Conservation (phyloP, 2,329 filamentous ascomycete species). For the Nemania diffusa region DNA sequence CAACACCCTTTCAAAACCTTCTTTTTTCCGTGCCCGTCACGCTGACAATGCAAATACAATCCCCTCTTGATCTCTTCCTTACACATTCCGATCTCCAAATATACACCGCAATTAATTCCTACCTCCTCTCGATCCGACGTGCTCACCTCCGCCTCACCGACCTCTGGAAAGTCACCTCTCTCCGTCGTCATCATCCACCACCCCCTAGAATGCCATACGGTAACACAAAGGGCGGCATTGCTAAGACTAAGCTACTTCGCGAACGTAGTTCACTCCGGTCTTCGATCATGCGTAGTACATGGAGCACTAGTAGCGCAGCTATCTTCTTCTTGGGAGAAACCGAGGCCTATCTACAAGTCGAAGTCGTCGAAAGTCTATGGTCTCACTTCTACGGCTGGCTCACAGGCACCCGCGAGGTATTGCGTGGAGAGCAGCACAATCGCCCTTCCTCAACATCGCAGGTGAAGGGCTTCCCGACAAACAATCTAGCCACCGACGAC, state of each 20-base stretch:
- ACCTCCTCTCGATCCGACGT: slow-evolving; percentile 84
- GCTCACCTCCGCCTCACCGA: slow-evolving; percentile 86
- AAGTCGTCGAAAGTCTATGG: slow-evolving; percentile 85
- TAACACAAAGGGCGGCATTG: slow-evolving; percentile 68
- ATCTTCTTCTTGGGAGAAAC: slow-evolving; percentile 91
- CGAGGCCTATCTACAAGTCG: slow-evolving; percentile 87
- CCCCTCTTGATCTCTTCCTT: slow-evolving; percentile 89
- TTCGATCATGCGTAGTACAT: slow-evolving; percentile 79
- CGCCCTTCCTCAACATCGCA: slow-evolving; percentile 26
- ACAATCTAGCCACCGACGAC: neutral
- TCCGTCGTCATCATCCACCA: slow-evolving; percentile 80
- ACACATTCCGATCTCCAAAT: slow-evolving; percentile 77
- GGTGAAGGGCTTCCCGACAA: neutral
- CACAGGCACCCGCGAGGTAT: slow-evolving; percentile 52
- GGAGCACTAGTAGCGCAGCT: slow-evolving; percentile 88
- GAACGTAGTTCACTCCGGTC: slow-evolving; percentile 71
- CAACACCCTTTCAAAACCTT: slow-evolving; percentile 78
- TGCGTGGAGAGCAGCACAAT: slow-evolving; percentile 31
- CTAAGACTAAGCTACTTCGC: slow-evolving; percentile 70
- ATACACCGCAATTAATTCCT: slow-evolving; percentile 88
- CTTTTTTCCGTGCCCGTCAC: slow-evolving; percentile 80
- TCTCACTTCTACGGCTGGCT: slow-evolving; percentile 83
- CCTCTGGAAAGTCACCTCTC: slow-evolving; percentile 84
- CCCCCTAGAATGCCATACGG: slow-evolving; percentile 73
- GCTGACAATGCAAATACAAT: slow-evolving; percentile 76